phyloP scores from a whole-genome alignment of 2,329 filamentous ascomycete genomes.

The Tolypocladium tundrense region DNA sequence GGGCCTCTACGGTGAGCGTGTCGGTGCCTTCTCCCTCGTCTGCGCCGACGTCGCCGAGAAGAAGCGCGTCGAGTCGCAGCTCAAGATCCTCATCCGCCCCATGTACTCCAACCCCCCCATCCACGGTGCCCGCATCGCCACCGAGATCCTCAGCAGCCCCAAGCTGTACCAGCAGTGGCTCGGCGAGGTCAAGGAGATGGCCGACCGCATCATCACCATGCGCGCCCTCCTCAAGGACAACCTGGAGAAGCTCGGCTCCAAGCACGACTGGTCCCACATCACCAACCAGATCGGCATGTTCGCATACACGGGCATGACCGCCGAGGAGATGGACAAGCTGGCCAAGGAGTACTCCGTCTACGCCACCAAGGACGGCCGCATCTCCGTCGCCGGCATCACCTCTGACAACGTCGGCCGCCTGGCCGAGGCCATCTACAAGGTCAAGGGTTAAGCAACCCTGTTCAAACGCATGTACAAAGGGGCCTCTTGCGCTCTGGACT shows the following conservation, averaged over 20 bases:
- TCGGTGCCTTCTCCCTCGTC: constrained; percentile 91
- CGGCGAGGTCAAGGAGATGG: constrained; percentile 95
- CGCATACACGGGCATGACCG: constrained; percentile 86
- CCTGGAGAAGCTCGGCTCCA: constrained; percentile 87
- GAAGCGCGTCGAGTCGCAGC: constrained; percentile 90
- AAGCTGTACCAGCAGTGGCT: constrained; percentile 89
- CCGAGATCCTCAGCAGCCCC: constrained; percentile 80
- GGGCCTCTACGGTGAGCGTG: constrained; percentile 97
- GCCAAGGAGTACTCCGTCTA: constrained; percentile 97
- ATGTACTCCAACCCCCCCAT: constrained; percentile 98
- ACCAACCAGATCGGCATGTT: constrained; percentile 99
- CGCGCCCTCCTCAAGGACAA: constrained; percentile 87
- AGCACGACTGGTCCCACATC: constrained; percentile 98
- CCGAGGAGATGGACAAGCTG: constrained; percentile 83
- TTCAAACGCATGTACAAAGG: background rate
- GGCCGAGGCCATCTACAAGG: constrained; percentile 75
- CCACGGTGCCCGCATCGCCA: constrained; percentile 89
- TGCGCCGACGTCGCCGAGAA: constrained; percentile 79
- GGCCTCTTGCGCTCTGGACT: background rate
- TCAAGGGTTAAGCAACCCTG: constrained; percentile 49
- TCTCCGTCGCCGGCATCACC: constrained; percentile 79
- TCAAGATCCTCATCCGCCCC: constrained; percentile 96
- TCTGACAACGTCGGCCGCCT: constrained; percentile 68
- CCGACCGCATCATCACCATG: constrained; percentile 98
- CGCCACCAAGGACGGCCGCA: constrained; percentile 84